These are phyloP conservation scores for Aureobasidium subglaciale DNA, from an alignment of 2,329 filamentous ascomycete genomes.

Conservation along the genomic window DNA sequence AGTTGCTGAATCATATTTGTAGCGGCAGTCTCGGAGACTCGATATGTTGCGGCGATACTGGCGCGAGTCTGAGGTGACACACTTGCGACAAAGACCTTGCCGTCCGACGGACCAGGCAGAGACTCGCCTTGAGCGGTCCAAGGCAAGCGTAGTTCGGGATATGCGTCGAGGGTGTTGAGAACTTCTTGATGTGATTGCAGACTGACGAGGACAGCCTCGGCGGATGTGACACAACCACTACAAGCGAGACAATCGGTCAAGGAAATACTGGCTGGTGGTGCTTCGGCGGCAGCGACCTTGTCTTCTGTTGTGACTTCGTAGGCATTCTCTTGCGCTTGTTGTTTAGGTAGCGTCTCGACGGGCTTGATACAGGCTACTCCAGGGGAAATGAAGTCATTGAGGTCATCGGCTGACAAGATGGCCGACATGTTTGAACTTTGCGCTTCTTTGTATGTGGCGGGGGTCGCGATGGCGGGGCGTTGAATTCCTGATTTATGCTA, in stretches of 20 bases:
- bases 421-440: conserved; percentile 64
- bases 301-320: conserved; percentile 95
- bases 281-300: conserved; percentile 49
- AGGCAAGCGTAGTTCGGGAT: conserved; percentile 37
- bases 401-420: conserved; percentile 90
- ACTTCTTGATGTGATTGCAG: conserved; percentile 92
- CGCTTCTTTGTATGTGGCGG: conserved; percentile 9
- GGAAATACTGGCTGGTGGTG: conserved; percentile 79
- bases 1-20: conserved; percentile 78
- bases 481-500: neutral
- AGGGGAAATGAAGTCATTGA: conserved; percentile 98
- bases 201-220: conserved; percentile 92
- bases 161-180: conserved; percentile 67
- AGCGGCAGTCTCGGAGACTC: conserved; percentile 64
- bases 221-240: conserved; percentile 94
- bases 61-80: conserved; percentile 87
- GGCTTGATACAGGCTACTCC: conserved; percentile 98
- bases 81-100: conserved; percentile 81
- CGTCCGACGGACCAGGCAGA: conserved; percentile 32
- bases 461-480: neutral
- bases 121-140: conserved; percentile 20
- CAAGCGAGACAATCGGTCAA: conserved; percentile 96
- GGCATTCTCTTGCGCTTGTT: conserved; percentile 46
- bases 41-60: conserved; percentile 77
- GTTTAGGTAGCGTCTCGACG: conserved; percentile 74